A percentile compares a stretch with the other conserved stretches of the same genome.
phyloP scores from a whole-genome alignment of 805 yeast species.

The Komagataella ulmi region DNA sequence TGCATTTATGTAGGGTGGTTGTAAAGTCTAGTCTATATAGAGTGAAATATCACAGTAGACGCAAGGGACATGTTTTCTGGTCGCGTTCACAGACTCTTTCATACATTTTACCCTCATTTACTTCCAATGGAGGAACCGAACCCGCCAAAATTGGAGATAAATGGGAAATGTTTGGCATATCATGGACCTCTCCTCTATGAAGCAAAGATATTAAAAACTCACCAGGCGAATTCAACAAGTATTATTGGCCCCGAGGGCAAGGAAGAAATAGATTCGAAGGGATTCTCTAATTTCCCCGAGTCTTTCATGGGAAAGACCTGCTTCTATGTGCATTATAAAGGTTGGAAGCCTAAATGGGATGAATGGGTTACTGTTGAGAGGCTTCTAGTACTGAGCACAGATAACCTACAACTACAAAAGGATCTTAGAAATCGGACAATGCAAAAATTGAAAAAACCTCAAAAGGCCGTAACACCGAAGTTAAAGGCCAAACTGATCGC shows the following conservation, averaged over 20 bases:
- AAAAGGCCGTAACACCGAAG: slow-evolving; percentile 3
- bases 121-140: neutral
- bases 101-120: slow-evolving; percentile 1
- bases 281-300: slow-evolving; percentile 11
- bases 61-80: neutral
- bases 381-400: slow-evolving; percentile 54
- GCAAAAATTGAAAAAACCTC: slow-evolving; percentile 22
- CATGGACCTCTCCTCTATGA: slow-evolving; percentile 89
- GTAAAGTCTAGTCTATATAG: neutral
- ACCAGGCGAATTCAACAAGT: slow-evolving; percentile 29
- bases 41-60: neutral
- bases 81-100: slow-evolving; percentile 1
- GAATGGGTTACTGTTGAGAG: slow-evolving; percentile 81
- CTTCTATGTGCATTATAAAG: slow-evolving; percentile 78
- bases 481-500: neutral
- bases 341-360: slow-evolving; percentile 95
- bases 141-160: slow-evolving; percentile 2
- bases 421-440: slow-evolving; percentile 27
- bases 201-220: slow-evolving; percentile 62
- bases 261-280: slow-evolving; percentile 11
- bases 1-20: neutral
- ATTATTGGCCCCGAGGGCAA: neutral
- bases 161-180: slow-evolving; percentile 50
- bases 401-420: slow-evolving; percentile 50
- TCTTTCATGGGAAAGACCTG: slow-evolving; percentile 18